These are phyloP conservation scores for Wickerhamiella bombiphila DNA, from an alignment of 805 yeast species.

Conservation along the genomic window DNA sequence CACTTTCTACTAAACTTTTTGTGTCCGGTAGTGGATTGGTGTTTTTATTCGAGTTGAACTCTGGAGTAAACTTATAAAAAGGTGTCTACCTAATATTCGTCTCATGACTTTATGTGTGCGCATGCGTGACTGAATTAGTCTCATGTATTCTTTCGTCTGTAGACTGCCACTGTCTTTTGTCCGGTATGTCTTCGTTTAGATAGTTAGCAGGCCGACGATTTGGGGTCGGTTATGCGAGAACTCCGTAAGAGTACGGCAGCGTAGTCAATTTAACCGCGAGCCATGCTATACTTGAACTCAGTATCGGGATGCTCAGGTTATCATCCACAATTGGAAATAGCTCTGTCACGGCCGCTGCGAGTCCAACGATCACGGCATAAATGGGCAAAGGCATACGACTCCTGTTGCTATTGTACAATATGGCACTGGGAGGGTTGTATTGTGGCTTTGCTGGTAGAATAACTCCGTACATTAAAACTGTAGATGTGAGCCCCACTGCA, in stretches of 20 bases:
- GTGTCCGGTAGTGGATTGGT: not conserved
- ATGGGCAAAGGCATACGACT: slow-evolving; percentile 40
- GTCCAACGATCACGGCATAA: slow-evolving; percentile 51
- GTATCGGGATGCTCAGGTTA: slow-evolving; percentile 83
- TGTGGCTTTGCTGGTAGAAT: slow-evolving; percentile 50
- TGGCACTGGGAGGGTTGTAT: slow-evolving; percentile 40
- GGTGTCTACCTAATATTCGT: no score
- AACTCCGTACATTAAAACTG: slow-evolving; percentile 55
- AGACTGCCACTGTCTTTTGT: no score
- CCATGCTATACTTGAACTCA: slow-evolving; percentile 55
- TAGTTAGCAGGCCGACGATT: no score
- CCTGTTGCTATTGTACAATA: slow-evolving; percentile 50
- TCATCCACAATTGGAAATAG: slow-evolving; percentile 79
- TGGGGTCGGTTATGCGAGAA: slow-evolving; percentile 3
- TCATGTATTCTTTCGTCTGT: no score
- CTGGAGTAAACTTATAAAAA: no score
- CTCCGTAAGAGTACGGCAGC: slow-evolving; percentile 13
- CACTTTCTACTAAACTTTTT: slow-evolving; percentile 70
- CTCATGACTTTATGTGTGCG: no score
- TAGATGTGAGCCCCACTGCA: slow-evolving; percentile 49
- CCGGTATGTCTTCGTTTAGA: not conserved
- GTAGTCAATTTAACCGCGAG: slow-evolving; percentile 26
- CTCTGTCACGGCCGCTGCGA: slow-evolving; percentile 78
- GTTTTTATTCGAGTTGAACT: not conserved
- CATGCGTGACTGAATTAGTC: no score